A percentile compares a stretch with the other conserved stretches of the same genome.
These are phyloP conservation scores for Cyclospora cayetanensis DNA, from an alignment of 169 alveolate genomes.

Conservation along the genomic window DNA sequence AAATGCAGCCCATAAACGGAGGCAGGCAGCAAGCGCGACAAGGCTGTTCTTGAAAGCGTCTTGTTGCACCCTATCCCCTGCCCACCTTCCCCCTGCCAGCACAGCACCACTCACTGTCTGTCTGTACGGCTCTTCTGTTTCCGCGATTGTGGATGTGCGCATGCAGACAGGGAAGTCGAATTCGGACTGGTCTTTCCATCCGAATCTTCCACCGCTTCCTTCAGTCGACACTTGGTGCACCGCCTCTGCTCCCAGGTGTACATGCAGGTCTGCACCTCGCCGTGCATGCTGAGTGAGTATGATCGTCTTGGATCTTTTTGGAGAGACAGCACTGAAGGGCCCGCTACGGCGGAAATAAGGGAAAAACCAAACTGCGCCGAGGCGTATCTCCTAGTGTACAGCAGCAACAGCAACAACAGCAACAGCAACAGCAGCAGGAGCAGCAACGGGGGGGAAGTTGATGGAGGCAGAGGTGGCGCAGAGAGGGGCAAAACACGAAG, in stretches of 20 bases:
- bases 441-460: background rate
- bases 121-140: background rate
- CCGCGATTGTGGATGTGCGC: background rate
- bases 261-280: background rate
- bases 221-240: background rate
- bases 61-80: too few relatives aligned
- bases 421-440: constrained; percentile 38
- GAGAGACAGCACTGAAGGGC: background rate
- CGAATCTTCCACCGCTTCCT: background rate
- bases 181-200: background rate
- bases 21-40: background rate
- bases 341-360: background rate
- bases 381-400: background rate
- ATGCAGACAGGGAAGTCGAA: background rate
- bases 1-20: background rate
- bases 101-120: background rate
- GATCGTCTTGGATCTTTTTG: background rate
- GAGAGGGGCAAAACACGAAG: background rate
- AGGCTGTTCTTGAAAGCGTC: too few relatives aligned
- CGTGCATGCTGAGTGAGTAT: background rate
- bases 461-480: background rate
- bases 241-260: background rate
- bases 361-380: background rate
- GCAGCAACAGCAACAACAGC: constrained; percentile 48
- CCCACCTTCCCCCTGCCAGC: background rate